Base-by-base conservation (phyloP, 2,329 filamentous ascomycete species). In the Xylariaceae sp. region DNA sequence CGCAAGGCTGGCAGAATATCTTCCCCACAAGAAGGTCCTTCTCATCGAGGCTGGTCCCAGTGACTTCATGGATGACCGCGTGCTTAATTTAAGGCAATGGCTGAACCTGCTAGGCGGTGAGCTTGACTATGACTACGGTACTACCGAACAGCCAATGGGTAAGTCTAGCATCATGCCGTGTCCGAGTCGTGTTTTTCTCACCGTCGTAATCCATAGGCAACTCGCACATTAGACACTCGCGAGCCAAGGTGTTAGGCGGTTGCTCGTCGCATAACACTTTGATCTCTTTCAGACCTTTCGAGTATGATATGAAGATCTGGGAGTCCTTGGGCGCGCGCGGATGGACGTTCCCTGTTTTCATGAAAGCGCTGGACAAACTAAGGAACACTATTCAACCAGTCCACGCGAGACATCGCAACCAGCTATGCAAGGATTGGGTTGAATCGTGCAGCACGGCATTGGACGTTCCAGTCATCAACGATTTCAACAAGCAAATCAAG, bases 251-350 rank as follows among this genome's bases (percentile, higher is more conserved):
- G 40, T 83, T 96, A 26, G 92, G 92, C 65, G 92, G 92, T 64
- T 96, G 92, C 81, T 96, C 91, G 44, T 93, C 89, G 57, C 92
- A 96, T 82, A 96, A 96, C 77, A 96, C 92, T 19, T 81, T 96
- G 67, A 96, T 96, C 74, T 95, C 90, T 18, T 96, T 96, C 84
- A 86, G 91, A 21, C 91, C 92, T 7, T 96, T 96, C 71, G 86
- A 92, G 74, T 93, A 96, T 74, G 92, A 96, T 75, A 85, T 90
- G 77, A 83, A 90, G 70, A 83, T 90, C 66, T 96, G 92, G 92
- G 88, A 93, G 68, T 84, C 83, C 29, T 80, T 90, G 69, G 92
- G 92, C 59, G 92, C 89, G 77, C 85, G 84, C 71, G 91, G 91
- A 67, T 96, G 92, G 92, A 86, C 84, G 69, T 96, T 96, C 77